Conservation (phyloP, 805 yeast species). For the Huiozyma naganishii region DNA sequence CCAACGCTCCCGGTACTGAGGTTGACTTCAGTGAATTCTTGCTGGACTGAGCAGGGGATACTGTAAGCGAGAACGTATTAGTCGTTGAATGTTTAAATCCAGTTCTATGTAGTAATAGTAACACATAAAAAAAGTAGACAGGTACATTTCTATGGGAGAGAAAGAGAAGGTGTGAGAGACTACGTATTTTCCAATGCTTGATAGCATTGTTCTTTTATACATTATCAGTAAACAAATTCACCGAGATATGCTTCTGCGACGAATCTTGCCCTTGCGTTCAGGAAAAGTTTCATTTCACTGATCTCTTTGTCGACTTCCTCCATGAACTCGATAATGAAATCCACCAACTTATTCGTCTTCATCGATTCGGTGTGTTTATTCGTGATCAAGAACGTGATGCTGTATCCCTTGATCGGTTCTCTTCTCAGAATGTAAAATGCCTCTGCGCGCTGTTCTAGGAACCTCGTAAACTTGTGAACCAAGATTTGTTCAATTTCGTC, state of each 20-base stretch:
- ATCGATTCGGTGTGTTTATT: constrained; percentile 91
- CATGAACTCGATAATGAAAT: constrained; percentile 96
- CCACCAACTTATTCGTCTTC: constrained; percentile 91
- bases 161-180: too few relatives aligned
- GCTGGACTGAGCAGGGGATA: constrained; percentile 1
- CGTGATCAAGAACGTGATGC: constrained; percentile 85
- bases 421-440: constrained; percentile 86
- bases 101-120: too few relatives aligned
- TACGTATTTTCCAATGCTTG: too few relatives aligned
- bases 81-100: background rate
- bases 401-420: constrained; percentile 82
- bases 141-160: too few relatives aligned
- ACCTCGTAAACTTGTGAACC: constrained; percentile 89
- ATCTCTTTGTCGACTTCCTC: constrained; percentile 98
- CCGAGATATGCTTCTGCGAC: constrained; percentile 93
- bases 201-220: too few relatives aligned
- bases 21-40: constrained; percentile 13
- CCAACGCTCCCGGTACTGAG: constrained; percentile 19
- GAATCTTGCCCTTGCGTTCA: constrained; percentile 95
- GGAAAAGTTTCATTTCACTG: constrained; percentile 93
- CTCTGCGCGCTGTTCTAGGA: constrained; percentile 92
- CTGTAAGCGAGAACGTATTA: background rate
- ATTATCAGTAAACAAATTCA: constrained; percentile 54
- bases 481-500: constrained; percentile 93
- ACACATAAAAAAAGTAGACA: too few relatives aligned